Base-by-base conservation (phyloP, 352 stramenopile genomes). In the Phytophthora ramorum region DNA sequence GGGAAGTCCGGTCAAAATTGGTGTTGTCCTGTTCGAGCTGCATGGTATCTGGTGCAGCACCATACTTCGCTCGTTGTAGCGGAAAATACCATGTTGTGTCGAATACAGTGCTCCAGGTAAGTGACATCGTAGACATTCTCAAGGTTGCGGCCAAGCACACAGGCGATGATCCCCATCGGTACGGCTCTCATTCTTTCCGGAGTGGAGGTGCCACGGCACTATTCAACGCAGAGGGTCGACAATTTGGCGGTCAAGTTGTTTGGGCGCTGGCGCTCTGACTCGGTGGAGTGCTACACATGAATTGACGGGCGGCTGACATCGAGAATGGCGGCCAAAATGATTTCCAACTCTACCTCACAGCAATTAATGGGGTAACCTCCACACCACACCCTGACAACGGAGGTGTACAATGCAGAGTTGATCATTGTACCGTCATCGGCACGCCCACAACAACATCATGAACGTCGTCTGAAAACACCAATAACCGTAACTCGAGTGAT, bases 321-420 rank as follows among this genome's bases (percentile, higher is more conserved):
- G 16, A 12, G 1, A 9, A 50, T 24, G 40, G 40, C n/a, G 12
- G 4, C 1, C 4, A 1, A 19, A 24, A 46, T 19, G 40, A 13
- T 46, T 6, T 19, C 2, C n/a, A 46, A 46, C 4, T 24, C n/a
- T 8, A 4, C 40, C 8, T 46, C 5, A n/a, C 28, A 32, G 4
- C 28, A 32, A 6, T 3, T 32, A 9, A 6, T 32, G 51, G 51
- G 20, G 6, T 22, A 6, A 22, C 51, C 51, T 38, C 51, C 47
- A 54, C 35, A 38, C 52, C 52, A 41, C 52, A 43, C 37, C 52
- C 52, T 50, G 40, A 8, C 52, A 40, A 24, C 20, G 17, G 40
- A 48, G 52, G 38, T 14, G 24, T 49, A 5, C 38, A 59, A 50
- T 57, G 50, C 7, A 47, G 35, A 7, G 4, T 26, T 47, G 35